Conservation (phyloP, 2,329 filamentous ascomycete species). For the Mariannaea sp. region DNA sequence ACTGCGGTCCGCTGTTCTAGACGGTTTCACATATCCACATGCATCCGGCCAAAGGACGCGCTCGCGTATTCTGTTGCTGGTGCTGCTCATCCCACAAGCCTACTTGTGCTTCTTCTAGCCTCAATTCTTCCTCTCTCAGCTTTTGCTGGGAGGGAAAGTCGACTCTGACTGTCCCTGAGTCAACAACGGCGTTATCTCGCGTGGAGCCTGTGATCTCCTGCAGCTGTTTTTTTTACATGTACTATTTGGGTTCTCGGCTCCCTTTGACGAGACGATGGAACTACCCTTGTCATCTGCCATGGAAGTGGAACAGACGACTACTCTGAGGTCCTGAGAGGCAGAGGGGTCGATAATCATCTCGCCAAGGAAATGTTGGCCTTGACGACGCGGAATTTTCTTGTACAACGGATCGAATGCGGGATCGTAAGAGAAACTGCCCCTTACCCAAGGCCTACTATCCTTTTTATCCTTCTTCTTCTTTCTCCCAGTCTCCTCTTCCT, state of each 20-base stretch:
- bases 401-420: slow-evolving; percentile 25
- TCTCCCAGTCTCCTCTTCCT: not conserved
- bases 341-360: slow-evolving; percentile 21
- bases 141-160: too few species aligned
- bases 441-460: too few species aligned
- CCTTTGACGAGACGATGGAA: not conserved
- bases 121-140: too few species aligned
- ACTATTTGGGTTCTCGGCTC: too few species aligned
- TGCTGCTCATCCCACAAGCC: too few species aligned
- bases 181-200: too few species aligned
- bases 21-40: not conserved
- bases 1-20: too few species aligned
- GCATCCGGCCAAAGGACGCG: not conserved
- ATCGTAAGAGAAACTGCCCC: slow-evolving; percentile 14
- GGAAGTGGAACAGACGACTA: not conserved
- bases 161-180: too few species aligned
- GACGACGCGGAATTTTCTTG: slow-evolving; percentile 20
- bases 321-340: not conserved
- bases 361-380: slow-evolving; percentile 10
- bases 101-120: too few species aligned
- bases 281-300: too few species aligned
- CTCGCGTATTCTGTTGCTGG: not conserved
- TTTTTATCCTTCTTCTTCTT: not conserved
- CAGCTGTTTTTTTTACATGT: too few species aligned
- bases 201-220: too few species aligned